These are phyloP conservation scores for Aspergillus fumigatiaffinis DNA, from an alignment of 2,329 filamentous ascomycete genomes.

Conservation along the genomic window DNA sequence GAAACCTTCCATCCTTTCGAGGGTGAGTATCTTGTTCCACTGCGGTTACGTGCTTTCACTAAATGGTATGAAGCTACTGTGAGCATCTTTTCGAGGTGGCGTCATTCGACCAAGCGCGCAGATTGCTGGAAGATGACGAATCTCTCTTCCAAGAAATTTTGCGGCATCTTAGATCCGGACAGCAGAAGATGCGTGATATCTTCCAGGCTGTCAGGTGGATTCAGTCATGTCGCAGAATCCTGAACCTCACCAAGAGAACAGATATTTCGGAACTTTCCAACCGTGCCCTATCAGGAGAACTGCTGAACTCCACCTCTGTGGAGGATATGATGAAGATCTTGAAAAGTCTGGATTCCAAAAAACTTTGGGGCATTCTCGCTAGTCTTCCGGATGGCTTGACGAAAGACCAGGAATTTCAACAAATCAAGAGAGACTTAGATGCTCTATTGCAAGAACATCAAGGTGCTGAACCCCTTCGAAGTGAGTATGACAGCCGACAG, in stretches of 20 bases:
- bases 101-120: constrained; percentile 34
- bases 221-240: constrained; percentile 22
- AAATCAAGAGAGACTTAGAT: constrained; percentile 47
- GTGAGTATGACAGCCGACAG: constrained; percentile 67
- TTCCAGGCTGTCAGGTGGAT: constrained; percentile 32
- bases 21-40: constrained; percentile 25
- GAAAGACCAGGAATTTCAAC: constrained; percentile 34
- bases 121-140: constrained; percentile 49
- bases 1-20: constrained; percentile 56
- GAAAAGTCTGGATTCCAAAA: constrained; percentile 52
- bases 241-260: constrained; percentile 27
- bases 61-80: constrained; percentile 30
- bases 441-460: constrained; percentile 46
- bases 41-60: constrained; percentile 5
- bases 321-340: constrained; percentile 51
- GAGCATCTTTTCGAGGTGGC: constrained; percentile 41
- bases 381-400: constrained; percentile 32
- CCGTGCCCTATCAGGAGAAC: constrained; percentile 48
- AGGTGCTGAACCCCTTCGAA: constrained; percentile 57
- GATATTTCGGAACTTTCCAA: constrained; percentile 36
- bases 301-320: constrained; percentile 49
- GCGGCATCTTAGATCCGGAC: constrained; percentile 37
- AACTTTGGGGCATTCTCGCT: constrained; percentile 40
- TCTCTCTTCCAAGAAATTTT: constrained; percentile 42
- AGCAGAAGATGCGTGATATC: constrained; percentile 36